Conservation (phyloP, 352 stramenopile species). For the Phytopythium boreale region DNA sequence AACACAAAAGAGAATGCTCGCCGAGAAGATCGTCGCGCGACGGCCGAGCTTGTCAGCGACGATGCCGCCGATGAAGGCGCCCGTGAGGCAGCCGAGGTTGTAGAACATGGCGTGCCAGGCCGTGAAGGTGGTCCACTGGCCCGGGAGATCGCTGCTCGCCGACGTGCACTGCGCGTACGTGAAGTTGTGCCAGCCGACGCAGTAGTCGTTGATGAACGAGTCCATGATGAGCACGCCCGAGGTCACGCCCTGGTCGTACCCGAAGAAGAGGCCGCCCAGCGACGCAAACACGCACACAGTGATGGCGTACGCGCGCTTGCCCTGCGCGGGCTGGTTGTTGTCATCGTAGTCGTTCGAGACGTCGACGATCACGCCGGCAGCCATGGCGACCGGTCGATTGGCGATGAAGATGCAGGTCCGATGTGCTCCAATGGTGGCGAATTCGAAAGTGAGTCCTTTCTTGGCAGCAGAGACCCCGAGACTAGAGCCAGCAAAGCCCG, state of each 20-base stretch:
- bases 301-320: conserved; percentile 12
- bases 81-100: conserved; percentile 32
- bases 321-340: conserved; percentile 2
- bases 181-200: conserved; percentile 32
- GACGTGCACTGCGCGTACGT: conserved; percentile 24
- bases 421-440: neutral
- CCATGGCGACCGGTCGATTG: conserved; percentile 1
- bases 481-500: neutral
- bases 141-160: conserved; percentile 14
- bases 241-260: conserved; percentile 15
- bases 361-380: conserved; percentile 13
- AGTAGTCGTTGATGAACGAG: conserved; percentile 34
- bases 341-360: neutral
- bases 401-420: neutral
- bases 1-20: conserved; percentile 26
- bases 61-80: conserved; percentile 28
- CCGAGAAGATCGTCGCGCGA: conserved; percentile 26
- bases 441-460: neutral
- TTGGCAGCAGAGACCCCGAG: no score
- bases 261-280: no score
- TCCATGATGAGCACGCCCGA: conserved; percentile 31
- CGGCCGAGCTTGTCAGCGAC: conserved; percentile 24
- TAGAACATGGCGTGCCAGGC: conserved; percentile 38
- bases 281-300: conserved; percentile 12
- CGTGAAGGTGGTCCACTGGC: conserved; percentile 27